Conservation (phyloP, 2,329 filamentous ascomycete genomes). For the Sarocladium strictum region DNA sequence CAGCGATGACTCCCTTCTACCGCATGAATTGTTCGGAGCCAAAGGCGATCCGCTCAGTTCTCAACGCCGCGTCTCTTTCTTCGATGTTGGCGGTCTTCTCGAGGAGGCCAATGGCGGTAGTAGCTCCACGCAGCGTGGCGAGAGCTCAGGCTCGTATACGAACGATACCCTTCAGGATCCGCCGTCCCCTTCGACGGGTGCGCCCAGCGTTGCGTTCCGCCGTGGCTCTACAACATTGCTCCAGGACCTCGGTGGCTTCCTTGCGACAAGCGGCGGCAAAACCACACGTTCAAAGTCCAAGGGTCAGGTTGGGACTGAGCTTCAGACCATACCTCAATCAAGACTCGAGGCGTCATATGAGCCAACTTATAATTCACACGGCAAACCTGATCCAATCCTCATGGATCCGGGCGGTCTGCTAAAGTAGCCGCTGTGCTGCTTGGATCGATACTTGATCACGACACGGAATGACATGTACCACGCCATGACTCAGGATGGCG, state of each 20-base stretch:
- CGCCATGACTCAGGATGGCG: not conserved
- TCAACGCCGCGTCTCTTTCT: constrained; percentile 61
- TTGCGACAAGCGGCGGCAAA: constrained; percentile 35
- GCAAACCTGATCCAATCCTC: constrained; percentile 26
- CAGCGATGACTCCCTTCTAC: constrained; percentile 40
- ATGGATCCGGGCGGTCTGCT: constrained; percentile 36
- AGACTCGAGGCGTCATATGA: constrained; percentile 28
- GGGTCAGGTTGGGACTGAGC: constrained; percentile 32
- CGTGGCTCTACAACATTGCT: constrained; percentile 53
- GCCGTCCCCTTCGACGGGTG: constrained; percentile 39
- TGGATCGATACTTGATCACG: constrained; percentile 10
- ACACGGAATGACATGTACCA: not conserved
- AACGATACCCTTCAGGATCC: constrained; percentile 11
- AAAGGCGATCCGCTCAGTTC: constrained; percentile 18
- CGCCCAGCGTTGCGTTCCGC: constrained; percentile 38
- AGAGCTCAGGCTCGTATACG: constrained; percentile 25
- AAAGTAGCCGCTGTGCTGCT: constrained; percentile 17
- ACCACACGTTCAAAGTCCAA: constrained; percentile 20
- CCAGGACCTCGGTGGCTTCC: constrained; percentile 50
- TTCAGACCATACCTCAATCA: constrained; percentile 40
- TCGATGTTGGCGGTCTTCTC: constrained; percentile 76
- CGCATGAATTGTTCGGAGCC: constrained; percentile 25
- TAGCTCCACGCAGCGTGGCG: constrained; percentile 28
- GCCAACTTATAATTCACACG: constrained; percentile 23
- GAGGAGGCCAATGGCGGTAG: constrained; percentile 35